phyloP scores from a whole-genome alignment of 176 grass and related monocot genomes.

The Cocos nucifera region DNA sequence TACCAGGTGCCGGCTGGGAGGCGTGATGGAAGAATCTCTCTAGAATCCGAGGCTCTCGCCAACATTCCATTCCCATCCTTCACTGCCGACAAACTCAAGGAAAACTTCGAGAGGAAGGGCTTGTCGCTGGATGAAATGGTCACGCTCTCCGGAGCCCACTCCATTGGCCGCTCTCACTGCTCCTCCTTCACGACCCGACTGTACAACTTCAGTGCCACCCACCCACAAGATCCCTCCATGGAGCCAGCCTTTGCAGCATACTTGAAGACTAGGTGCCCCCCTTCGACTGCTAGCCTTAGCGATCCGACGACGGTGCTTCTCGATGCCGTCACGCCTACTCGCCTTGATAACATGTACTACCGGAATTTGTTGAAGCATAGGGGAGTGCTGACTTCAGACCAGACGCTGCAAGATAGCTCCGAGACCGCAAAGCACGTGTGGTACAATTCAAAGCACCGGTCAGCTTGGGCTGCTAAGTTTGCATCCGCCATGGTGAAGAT shows the following conservation, averaged over 20 bases:
- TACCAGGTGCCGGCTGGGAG: conserved; percentile 27
- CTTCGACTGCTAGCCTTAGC: conserved; percentile 11
- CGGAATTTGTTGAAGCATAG: conserved; percentile 25
- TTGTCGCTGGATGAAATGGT: conserved; percentile 33
- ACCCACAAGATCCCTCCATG: conserved; percentile 25
- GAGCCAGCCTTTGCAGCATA: conserved; percentile 3
- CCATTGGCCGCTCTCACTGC: conserved; percentile 44
- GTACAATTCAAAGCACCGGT: conserved; percentile 2
- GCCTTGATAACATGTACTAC: conserved; percentile 45
- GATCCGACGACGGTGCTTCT: conserved; percentile 36
- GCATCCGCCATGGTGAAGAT: conserved; percentile 20
- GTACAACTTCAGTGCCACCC: conserved; percentile 22
- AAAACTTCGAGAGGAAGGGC: conserved; percentile 23
- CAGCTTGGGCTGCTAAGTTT: conserved; percentile 19
- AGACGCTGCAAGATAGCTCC: conserved; percentile 13
- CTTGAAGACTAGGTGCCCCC: conserved; percentile 32
- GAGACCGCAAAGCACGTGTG: conserved; percentile 14
- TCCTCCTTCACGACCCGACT: conserved; percentile 25
- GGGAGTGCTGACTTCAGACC: conserved; percentile 31
- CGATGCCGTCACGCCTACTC: conserved; percentile 23
- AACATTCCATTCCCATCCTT: conserved; percentile 22
- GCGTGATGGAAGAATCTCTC: conserved; percentile 42
- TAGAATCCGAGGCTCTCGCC: conserved; percentile 12
- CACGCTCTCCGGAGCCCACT: conserved; percentile 31
- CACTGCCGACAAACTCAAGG: not conserved